These are phyloP conservation scores for Parmales sp. DNA, from an alignment of 108 stramenopile species.

Conservation along the genomic window DNA sequence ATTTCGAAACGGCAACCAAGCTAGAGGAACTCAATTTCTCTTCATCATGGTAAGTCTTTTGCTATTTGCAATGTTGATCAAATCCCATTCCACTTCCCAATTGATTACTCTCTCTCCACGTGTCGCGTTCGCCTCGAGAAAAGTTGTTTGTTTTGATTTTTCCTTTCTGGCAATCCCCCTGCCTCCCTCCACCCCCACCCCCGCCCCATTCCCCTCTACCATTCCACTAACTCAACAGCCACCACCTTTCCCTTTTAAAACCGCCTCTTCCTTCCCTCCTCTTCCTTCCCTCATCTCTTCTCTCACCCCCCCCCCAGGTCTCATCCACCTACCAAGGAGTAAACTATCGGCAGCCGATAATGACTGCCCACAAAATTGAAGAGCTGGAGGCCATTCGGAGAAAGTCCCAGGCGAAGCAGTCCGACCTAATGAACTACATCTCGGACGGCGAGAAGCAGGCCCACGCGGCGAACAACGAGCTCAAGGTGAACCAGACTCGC, in stretches of 20 bases:
- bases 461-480: conserved; percentile 41
- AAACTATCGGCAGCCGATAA: conserved; percentile 19
- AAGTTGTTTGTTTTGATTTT: too few relatives aligned
- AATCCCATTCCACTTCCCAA: too few relatives aligned
- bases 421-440: conserved; percentile 34
- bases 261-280: not conserved
- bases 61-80: too few relatives aligned
- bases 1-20: too few relatives aligned
- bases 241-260: not conserved
- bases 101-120: too few relatives aligned
- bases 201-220: not conserved
- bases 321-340: not conserved
- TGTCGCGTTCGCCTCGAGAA: too few relatives aligned
- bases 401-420: conserved; percentile 29
- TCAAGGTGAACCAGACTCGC: conserved; percentile 30
- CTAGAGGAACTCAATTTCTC: too few relatives aligned
- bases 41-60: too few relatives aligned
- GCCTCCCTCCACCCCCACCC: too few relatives aligned
- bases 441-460: conserved; percentile 31
- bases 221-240: not conserved
- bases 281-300: not conserved
- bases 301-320: not conserved
- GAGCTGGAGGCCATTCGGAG: conserved; percentile 27
- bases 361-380: conserved; percentile 41
- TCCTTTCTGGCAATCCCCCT: too few relatives aligned